Conservation (phyloP, 2,329 filamentous ascomycete species). For the Arthrobotrys pseudoclavata region DNA sequence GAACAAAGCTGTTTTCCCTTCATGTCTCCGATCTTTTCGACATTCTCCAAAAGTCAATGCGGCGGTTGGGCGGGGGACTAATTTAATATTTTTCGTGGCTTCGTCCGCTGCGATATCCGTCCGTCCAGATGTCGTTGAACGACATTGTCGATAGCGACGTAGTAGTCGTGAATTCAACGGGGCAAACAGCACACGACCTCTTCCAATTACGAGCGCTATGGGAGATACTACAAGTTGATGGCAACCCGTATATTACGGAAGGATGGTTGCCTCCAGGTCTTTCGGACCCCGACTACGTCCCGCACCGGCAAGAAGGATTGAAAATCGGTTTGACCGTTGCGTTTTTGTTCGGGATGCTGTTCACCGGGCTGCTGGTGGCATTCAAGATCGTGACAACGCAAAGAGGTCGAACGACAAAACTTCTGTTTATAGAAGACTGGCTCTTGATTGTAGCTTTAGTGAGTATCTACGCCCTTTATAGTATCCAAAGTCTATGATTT, state of each 20-base stretch:
- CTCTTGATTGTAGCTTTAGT: slow-evolving; percentile 50
- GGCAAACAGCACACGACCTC: slow-evolving; percentile 48
- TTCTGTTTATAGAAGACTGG: slow-evolving; percentile 53
- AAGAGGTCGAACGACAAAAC: slow-evolving; percentile 32
- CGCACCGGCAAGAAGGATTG: slow-evolving; percentile 34
- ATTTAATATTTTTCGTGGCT: slow-evolving; percentile 25
- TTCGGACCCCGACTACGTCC: slow-evolving; percentile 33
- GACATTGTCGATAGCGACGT: slow-evolving; percentile 25
- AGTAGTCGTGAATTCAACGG: slow-evolving; percentile 48
- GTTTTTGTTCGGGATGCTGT: slow-evolving; percentile 43
- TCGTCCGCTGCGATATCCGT: not conserved
- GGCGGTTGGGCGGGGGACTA: slow-evolving; percentile 52
- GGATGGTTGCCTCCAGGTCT: slow-evolving; percentile 47
- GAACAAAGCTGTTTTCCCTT: slow-evolving; percentile 4
- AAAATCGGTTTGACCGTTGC: slow-evolving; percentile 52
- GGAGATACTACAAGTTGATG: slow-evolving; percentile 49
- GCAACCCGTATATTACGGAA: slow-evolving; percentile 45
- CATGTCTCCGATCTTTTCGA: slow-evolving; percentile 30
- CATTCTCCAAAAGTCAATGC: slow-evolving; percentile 36
- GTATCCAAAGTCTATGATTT: not conserved
- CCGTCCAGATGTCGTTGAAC: slow-evolving; percentile 46
- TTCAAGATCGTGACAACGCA: slow-evolving; percentile 56
- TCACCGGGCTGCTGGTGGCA: slow-evolving; percentile 36
- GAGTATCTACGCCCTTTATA: not conserved
- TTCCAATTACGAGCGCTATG: slow-evolving; percentile 42